Evolutionary conservation across 805 yeast genomes (phyloP), one percentile per base, ranked within the genome.

Genomic region (Candida manassasensis): DNA sequence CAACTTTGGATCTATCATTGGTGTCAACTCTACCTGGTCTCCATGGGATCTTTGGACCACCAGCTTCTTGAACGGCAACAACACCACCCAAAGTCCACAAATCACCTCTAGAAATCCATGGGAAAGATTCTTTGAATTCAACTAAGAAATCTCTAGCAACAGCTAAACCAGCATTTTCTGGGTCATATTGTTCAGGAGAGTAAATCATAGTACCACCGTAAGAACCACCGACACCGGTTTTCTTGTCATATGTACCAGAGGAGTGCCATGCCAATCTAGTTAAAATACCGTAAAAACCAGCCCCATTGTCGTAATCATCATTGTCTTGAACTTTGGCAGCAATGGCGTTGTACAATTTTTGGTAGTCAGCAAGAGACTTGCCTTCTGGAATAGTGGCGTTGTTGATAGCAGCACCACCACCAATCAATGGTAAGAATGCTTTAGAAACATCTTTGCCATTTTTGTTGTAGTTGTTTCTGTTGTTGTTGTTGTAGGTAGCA

Each of bases 31-130:
- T 69, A 27, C 95, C 96, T 6, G 93, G 81, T 59, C 78, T 79
- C 96, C 96, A 87, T 13, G 73, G 69, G 38, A 85, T 66, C 46
- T 76, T 71, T 24, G 94, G 94, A 4, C 94, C 94, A 17, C 83
- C 83, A 62, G 82, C 63, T 51, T 74, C 84, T 61, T 86, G 90
- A 36, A 86, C 62, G 2, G 90, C 93, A 29, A 71, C 77, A 26
- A 81, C 87, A 35, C 94, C 94, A 22, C 79, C 88, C 32, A 84
- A 64, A 6, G 93, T 82, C 67, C 81, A 84, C 47, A 85, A 65
- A 57, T 85, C 95, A 39, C 94, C 90, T 55, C 79, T 74, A 4
- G 84, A 69, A 17, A 85, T 63, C 88, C 90, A 81, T 3, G 81
- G 78, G 51, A 71, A 79, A 48, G 73, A 53, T 38, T 66, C 66